Evolutionary conservation across 108 stramenopile species (phyloP).

Genomic region (Cyclotella atomus): DNA sequence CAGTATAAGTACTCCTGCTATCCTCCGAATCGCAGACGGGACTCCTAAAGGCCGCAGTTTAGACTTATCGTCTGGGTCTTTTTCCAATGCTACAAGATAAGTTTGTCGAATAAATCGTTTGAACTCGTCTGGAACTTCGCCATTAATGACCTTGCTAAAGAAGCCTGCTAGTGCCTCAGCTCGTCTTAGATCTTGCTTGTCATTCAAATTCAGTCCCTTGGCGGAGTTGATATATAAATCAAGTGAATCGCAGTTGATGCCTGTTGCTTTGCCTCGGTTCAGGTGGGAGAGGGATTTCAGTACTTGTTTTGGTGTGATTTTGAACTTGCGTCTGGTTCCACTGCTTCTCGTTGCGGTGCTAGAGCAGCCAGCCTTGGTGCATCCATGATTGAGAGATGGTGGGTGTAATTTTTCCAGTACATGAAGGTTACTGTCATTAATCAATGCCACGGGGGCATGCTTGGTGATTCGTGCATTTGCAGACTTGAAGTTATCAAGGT

Average conservation of each 20-base stretch:
- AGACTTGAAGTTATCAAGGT: not conserved
- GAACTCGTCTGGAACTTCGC: not conserved
- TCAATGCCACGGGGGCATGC: not conserved
- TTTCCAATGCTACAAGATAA: not conserved
- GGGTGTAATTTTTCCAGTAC: not conserved
- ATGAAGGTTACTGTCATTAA: not conserved
- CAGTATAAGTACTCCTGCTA: conserved; percentile 10
- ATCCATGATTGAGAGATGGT: not conserved
- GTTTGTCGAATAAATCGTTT: not conserved
- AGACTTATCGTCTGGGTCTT: not conserved
- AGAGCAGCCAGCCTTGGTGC: not conserved
- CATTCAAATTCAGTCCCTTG: not conserved
- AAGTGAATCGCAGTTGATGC: not conserved
- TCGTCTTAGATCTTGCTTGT: not conserved
- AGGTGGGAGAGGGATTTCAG: not conserved
- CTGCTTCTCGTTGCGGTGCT: not conserved
- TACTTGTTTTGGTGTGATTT: not conserved
- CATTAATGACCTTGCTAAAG: not conserved
- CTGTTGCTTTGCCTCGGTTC: not conserved
- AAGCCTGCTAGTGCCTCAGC: not conserved
- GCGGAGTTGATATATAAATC: not conserved
- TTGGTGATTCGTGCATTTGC: not conserved
- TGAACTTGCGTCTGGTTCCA: too few species aligned
- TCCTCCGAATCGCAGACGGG: conserved; percentile 21
- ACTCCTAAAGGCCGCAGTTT: conserved; percentile 23